Conservation (phyloP, 257 asterid species). For the Primulina huaijiensis region DNA sequence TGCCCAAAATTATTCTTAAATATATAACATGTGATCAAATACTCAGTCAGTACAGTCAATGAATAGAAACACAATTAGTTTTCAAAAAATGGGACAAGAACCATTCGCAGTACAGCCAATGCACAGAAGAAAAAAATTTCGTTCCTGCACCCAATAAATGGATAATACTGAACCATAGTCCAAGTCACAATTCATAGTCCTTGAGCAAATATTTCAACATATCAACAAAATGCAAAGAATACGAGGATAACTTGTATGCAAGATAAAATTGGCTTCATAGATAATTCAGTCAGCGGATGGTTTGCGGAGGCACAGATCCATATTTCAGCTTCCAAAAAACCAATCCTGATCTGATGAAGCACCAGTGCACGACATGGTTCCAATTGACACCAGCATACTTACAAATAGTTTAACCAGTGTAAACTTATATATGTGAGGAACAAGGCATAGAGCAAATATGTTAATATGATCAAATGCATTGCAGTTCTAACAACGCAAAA, state of each 20-base stretch:
- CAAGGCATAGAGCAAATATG: neutral
- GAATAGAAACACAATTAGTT: neutral
- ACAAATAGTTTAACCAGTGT: conserved; percentile 10
- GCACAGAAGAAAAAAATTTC: neutral
- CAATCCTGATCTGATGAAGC: neutral
- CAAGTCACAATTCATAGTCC: neutral
- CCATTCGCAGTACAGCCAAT: neutral
- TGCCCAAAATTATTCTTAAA: neutral
- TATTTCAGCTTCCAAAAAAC: neutral
- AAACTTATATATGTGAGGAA: neutral
- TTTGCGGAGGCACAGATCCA: conserved; percentile 3
- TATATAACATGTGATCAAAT: neutral
- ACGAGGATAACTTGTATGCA: neutral
- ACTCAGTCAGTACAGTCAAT: neutral
- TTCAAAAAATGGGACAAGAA: neutral
- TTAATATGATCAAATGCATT: neutral
- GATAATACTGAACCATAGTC: neutral
- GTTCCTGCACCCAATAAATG: neutral
- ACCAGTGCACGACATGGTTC: neutral
- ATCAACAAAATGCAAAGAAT: neutral
- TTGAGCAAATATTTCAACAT: no score
- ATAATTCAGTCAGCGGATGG: neutral
- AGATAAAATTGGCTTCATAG: conserved; percentile 8
- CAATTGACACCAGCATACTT: conserved; percentile 9
- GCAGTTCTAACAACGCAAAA: neutral